Evolutionary conservation across 2,329 filamentous ascomycete species (phyloP), one percentile per base, ranked within the genome.

Genomic region (Ceratocystis ficicola): DNA sequence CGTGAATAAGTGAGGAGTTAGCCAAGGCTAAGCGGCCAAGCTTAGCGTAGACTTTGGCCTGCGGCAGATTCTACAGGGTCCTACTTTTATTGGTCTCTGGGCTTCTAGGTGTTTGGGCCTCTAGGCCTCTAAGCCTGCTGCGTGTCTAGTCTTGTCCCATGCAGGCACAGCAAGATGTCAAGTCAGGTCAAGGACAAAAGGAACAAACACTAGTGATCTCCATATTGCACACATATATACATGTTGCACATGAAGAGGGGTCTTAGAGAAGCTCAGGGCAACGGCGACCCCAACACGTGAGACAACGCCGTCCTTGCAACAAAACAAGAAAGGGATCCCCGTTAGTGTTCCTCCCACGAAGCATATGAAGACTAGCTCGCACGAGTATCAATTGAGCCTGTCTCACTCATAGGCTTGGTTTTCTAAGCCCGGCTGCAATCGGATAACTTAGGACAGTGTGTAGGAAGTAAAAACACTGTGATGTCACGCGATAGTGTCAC

Each of bases 381-480:
- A 12, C 20, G 15, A 7, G n/a, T 20, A n/a, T 48, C n/a, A 17
- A 7, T 22, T n/a, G 48, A 20, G 8, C 12, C 17, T 57, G 22
- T 57, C 52, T 5, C 20, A 15, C 22, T 2, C 15, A 17, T 36
- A 59, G 55, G 28, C 55, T 59, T 30, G 55, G 55, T 30, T 30
- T 59, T 41, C 36, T 41, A 41, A 59, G 55, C 30, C 55, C 55
- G 28, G 55, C 30, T 59, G 55, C 55, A 36, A 36, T n/a, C 55
- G 55, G 55, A 36, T 59, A 30, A 59, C 55, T n/a, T n/a, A 10
- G 28, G 30, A 59, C 55, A 59, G 55, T 59, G 55, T n/a, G 55
- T 1, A n/a, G 28, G 7, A 25, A 5, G 12, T 17, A 32, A 3
- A 30, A 5, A 12, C 8, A 59, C 55, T 36, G 55, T 32, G 2